phyloP scores from a whole-genome alignment of 371 early-diverging fungal genomes.

The Apophysomyces trapeziformis region DNA sequence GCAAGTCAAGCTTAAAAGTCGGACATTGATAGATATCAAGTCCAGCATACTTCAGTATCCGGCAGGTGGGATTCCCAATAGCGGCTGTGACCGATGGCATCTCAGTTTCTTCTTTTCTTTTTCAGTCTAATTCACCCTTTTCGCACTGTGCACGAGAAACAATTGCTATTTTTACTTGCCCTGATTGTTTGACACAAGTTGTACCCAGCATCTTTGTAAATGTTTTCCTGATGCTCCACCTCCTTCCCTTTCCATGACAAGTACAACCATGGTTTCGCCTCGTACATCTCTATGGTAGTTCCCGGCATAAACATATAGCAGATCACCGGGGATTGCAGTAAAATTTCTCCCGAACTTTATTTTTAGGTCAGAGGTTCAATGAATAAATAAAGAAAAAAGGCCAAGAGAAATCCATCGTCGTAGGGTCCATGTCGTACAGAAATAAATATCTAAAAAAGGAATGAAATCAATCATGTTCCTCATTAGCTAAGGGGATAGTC shows the following conservation, averaged over 20 bases:
- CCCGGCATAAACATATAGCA: not conserved
- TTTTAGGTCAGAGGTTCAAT: not conserved
- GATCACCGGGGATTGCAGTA: conserved; percentile 5
- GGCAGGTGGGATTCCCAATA: not conserved
- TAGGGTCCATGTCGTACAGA: conserved; percentile 7
- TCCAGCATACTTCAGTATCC: not conserved
- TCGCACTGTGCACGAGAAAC: not conserved
- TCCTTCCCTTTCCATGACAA: not conserved
- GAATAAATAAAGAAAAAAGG: not conserved
- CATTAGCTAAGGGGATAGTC: too few species aligned
- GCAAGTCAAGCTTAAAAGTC: too few species aligned
- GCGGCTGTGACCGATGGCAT: not conserved
- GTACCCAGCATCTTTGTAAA: not conserved
- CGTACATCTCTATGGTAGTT: not conserved
- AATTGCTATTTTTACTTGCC: not conserved
- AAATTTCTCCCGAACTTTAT: conserved; percentile 4
- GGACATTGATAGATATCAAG: too few species aligned
- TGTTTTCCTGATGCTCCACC: not conserved
- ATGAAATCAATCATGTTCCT: too few species aligned
- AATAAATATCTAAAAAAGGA: not conserved
- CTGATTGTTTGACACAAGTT: not conserved
- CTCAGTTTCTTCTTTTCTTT: not conserved
- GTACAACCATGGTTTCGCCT: not conserved
- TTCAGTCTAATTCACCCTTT: not conserved
- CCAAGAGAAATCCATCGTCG: not conserved